A percentile compares a stretch with the other conserved stretches of the same genome.
phyloP scores from a whole-genome alignment of 202 grass and related monocot genomes.

The Carex sylvatica region DNA sequence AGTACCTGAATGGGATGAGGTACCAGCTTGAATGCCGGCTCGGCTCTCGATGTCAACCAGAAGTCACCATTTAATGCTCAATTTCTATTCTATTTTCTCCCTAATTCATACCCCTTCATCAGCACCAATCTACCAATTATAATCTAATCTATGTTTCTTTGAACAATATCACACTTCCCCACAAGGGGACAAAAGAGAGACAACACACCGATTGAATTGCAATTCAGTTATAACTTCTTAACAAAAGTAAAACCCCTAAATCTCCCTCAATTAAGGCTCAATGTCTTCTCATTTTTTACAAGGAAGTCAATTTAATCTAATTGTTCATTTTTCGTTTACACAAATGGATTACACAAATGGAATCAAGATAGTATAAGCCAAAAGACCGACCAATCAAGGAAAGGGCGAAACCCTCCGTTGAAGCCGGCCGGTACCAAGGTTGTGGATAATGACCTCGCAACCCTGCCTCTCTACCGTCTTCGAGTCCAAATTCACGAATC shows the following conservation, averaged over 20 bases:
- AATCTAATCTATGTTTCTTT: neutral
- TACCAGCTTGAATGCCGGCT: constrained; percentile 34
- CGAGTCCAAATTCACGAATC: too few relatives aligned
- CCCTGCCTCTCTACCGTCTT: too few relatives aligned
- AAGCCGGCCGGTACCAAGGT: too few relatives aligned
- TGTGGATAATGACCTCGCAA: too few relatives aligned
- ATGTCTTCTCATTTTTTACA: neutral
- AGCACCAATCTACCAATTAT: constrained; percentile 17
- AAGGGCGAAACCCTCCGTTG: neutral
- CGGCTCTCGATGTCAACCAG: constrained; percentile 29
- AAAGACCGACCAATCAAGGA: constrained; percentile 18
- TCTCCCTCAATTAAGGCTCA: neutral
- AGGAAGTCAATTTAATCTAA: constrained; percentile 25
- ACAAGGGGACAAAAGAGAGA: neutral
- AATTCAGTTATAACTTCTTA: constrained; percentile 7
- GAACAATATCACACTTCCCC: neutral
- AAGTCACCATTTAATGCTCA: constrained; percentile 30
- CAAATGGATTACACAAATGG: neutral
- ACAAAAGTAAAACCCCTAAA: neutral
- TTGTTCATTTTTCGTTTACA: neutral
- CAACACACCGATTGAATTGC: neutral
- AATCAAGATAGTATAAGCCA: constrained; percentile 12
- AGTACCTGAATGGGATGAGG: constrained; percentile 15
- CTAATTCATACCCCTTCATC: constrained; percentile 12
- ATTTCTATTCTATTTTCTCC: constrained; percentile 23